Base-by-base conservation (phyloP, 495 filamentous ascomycete species). In the Aspergillus sclerotiicarbonarius region DNA sequence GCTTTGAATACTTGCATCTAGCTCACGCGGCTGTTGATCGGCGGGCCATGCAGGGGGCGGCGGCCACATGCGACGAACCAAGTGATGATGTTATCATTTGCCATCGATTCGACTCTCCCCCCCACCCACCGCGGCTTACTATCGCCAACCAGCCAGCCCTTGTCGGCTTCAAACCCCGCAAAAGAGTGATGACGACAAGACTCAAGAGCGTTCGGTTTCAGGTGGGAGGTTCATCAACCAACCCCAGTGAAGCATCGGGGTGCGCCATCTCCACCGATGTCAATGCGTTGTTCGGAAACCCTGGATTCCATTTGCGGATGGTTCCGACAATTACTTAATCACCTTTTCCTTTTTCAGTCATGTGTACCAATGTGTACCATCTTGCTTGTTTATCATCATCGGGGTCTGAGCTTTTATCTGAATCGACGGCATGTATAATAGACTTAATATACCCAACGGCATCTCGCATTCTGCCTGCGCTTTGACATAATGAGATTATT, bases 371-470 rank as follows among this genome's bases (percentile, higher is more conserved):
- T 25, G 25, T 49, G 25, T 62, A 47, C 44, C 45, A 43, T 58
- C 59, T 56, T 53, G 52, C 35, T 63, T 51, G 54, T 54, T 20
- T 62, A 53, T 61, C 61, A 18, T 61, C 53, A 51, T 60, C 25
- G 31, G 51, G 50, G 49, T 33, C 53, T 47, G 48, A 58, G 44
- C 53, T 58, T 58, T 60, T 56, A 60, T 63, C 52, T 65, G 64
- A 70, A 71, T 68, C 67, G 65, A 62, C 68, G 65, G 68, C 68
- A 67, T 76, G 72, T 76, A 75, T 64, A 69, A 76, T 76, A 76
- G 74, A 76, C 67, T 70, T 74, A 75, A 72, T 75, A 76, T 76
- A 76, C 74, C 74, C 71, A 66, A 64, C 72, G 68, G 71, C 71
- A 70, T 66, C 67, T 63, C 64, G 43, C 62, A 58, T 66, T 67